Percentiles rank a stretch among this genome's conserved stretches.
Conservation (phyloP, 805 yeast species). For the Candida jianshihensis region DNA sequence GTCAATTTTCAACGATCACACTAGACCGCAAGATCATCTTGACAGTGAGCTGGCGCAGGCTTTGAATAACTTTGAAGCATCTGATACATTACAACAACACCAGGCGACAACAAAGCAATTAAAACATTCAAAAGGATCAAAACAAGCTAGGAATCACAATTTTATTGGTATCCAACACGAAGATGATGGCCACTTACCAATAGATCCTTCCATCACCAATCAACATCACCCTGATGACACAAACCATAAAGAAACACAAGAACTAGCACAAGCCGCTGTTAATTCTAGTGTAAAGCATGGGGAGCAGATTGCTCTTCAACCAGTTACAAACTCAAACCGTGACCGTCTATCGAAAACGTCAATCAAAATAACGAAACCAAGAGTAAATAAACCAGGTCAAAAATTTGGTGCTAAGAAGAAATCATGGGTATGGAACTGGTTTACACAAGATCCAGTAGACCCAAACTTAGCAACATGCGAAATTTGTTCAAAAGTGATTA, state of each 20-base stretch:
- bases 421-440: constrained; percentile 63
- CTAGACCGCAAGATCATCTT: constrained; percentile 7
- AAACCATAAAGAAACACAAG: background rate
- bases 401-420: constrained; percentile 54
- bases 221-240: background rate
- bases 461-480: constrained; percentile 49
- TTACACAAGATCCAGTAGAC: constrained; percentile 41
- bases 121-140: too few relatives aligned
- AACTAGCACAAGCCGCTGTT: constrained; percentile 2
- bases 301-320: background rate
- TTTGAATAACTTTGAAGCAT: constrained; percentile 7
- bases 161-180: background rate
- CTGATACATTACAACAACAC: constrained; percentile 5
- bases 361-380: constrained; percentile 15
- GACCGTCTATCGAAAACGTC: background rate
- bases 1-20: constrained; percentile 10
- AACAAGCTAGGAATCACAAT: constrained; percentile 4
- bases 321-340: background rate
- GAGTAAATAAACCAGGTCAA: constrained; percentile 44
- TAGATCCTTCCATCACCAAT: constrained; percentile 1
- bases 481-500: constrained; percentile 42
- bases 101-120: constrained; percentile 11
- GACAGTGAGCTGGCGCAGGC: constrained; percentile 14
- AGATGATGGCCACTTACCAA: background rate
- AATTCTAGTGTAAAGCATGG: background rate